Evolutionary conservation across 2,329 filamentous ascomycete species (phyloP).

Genomic region (Calonectria pteridis): DNA sequence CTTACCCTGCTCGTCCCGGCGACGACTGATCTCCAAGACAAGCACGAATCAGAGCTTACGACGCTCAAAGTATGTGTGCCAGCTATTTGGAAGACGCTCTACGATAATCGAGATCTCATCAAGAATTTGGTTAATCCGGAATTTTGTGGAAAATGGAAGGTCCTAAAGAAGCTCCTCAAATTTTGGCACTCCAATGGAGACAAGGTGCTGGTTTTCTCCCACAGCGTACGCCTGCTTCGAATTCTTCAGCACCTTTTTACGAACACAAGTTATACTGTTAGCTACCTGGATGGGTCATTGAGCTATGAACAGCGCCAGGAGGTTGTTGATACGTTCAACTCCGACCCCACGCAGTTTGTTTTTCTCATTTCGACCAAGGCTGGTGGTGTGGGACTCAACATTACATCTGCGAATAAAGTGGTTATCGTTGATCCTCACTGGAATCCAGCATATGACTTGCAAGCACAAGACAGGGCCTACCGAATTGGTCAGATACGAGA

Average conservation of each 20-base stretch:
- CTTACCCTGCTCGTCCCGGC: constrained; percentile 86
- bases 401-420: constrained; percentile 97
- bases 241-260: constrained; percentile 90
- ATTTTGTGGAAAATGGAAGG: constrained; percentile 97
- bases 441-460: constrained; percentile 95
- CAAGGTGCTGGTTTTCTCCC: constrained; percentile 95
- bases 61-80: constrained; percentile 82
- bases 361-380: constrained; percentile 96
- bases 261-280: constrained; percentile 90
- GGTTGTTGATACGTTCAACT: constrained; percentile 91
- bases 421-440: constrained; percentile 97
- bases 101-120: constrained; percentile 81
- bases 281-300: constrained; percentile 89
- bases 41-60: constrained; percentile 81
- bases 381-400: constrained; percentile 94
- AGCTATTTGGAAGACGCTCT: constrained; percentile 79
- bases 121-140: constrained; percentile 86
- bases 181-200: constrained; percentile 93
- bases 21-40: constrained; percentile 73
- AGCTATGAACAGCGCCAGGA: constrained; percentile 85
- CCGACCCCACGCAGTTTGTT: constrained; percentile 87
- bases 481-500: constrained; percentile 93
- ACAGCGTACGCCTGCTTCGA: constrained; percentile 86
- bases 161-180: constrained; percentile 85
- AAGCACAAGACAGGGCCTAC: constrained; percentile 96